Base-by-base conservation (phyloP, 371 early-diverging fungal species). In the Mortierella sp. region DNA sequence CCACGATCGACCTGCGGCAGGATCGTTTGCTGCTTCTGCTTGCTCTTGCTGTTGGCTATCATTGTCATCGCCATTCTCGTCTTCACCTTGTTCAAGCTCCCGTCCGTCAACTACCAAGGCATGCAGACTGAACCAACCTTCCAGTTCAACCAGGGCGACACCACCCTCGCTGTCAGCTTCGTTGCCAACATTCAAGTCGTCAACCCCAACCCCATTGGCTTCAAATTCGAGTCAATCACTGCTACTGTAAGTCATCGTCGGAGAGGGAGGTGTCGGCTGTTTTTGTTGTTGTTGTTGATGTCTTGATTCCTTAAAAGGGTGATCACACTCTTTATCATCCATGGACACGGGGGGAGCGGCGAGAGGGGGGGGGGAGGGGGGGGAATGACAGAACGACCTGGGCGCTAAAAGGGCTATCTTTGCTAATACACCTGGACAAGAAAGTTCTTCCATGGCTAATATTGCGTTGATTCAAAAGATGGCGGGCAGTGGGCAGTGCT, bases 141-240 rank as follows among this genome's bases (percentile, higher is more conserved):
- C 46, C 7, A 4, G 0, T 46, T 53, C 57, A 67, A 67, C 60
- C 46, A 63, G 16, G 76, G 69, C 34, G 27, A 31, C 24, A 45
- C 57, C 27, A 63, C 67, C 16, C 53, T 74, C 24, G 29, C 31
- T 0, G 65, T 68, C 37, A 50, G 31, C 21, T 24, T 74, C 12
- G 28, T 28, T 12, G 76, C 76, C 22, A 61, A 73, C 28, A 85
- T 88, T 45, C 54, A 71, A 8, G 86, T 88, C 27, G 61, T 77
- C 39, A 88, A 88, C 59, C 85, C 86, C 25, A 88, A 88, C 60
- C 82, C 85, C 31, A 74, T 83, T 61, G 78, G 84, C 21, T 71
- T 86, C 63, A 84, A 83, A n/a, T 88, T 88, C 57, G 80, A 81
- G 29, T 78, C 80, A 13, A 77, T 88, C 50, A 57, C 67, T 29